Conservation (phyloP, 345 rosid species). For the Linum usitatissimum region DNA sequence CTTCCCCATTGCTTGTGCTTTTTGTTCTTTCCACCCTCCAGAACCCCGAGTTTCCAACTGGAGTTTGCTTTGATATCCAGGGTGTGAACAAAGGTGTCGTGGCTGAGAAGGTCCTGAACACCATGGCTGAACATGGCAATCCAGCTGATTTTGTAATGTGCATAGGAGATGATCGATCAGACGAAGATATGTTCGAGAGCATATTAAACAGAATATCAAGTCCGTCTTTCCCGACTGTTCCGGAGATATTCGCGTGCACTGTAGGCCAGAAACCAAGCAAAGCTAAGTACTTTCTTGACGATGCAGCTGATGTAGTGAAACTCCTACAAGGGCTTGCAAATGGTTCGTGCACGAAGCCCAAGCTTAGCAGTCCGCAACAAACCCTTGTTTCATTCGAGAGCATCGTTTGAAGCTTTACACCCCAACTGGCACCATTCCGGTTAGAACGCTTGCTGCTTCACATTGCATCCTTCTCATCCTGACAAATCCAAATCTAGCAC, state of each 20-base stretch:
- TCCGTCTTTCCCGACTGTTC: constrained; percentile 32
- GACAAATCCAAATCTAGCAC: too few relatives aligned
- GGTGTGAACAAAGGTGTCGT: constrained; percentile 69
- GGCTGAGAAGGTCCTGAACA: constrained; percentile 48
- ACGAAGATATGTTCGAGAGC: constrained; percentile 81
- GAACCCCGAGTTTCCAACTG: too few relatives aligned
- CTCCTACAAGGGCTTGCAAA: constrained; percentile 47
- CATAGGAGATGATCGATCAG: constrained; percentile 75
- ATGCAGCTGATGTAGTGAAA: constrained; percentile 42
- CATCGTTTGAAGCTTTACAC: too few relatives aligned
- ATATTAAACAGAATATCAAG: constrained; percentile 25
- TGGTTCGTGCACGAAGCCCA: constrained; percentile 12
- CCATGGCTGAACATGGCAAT: constrained; percentile 33
- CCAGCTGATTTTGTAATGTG: constrained; percentile 62
- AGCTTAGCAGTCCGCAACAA: too few relatives aligned
- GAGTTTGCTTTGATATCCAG: constrained; percentile 21
- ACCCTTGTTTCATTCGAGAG: too few relatives aligned
- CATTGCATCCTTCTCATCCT: too few relatives aligned
- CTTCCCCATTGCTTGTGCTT: too few relatives aligned
- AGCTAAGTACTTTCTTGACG: constrained; percentile 76
- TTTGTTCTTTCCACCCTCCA: too few relatives aligned
- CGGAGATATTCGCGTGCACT: constrained; percentile 62
- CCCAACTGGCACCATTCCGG: too few relatives aligned
- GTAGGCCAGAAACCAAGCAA: constrained; percentile 85
- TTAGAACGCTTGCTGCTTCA: too few relatives aligned